These are phyloP conservation scores for Pezicula radicicola DNA, from an alignment of 2,329 filamentous ascomycete genomes.

Conservation along the genomic window DNA sequence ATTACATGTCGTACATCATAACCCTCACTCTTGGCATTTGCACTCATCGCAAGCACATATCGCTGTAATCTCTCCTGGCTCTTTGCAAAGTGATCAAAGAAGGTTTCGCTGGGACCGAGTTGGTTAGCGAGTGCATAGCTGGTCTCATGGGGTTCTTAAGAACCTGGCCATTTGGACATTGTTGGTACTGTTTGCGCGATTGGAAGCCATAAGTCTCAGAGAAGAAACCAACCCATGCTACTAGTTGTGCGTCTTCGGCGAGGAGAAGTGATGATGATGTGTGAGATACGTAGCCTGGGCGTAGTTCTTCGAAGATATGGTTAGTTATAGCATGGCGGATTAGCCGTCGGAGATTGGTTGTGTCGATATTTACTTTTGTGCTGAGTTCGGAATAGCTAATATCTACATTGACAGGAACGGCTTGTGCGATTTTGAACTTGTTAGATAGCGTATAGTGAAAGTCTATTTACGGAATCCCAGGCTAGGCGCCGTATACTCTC, in stretches of 20 bases:
- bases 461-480: too few species aligned
- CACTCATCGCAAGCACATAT: slow-evolving; percentile 22
- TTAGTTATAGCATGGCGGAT: slow-evolving; percentile 55
- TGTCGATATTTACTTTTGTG: slow-evolving; percentile 11
- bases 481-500: too few species aligned
- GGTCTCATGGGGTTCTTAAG: slow-evolving; percentile 33
- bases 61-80: slow-evolving; percentile 19
- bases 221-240: slow-evolving; percentile 30
- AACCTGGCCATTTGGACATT: slow-evolving; percentile 32
- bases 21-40: slow-evolving; percentile 17
- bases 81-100: background rate
- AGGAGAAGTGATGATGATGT: slow-evolving; percentile 36
- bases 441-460: slow-evolving; percentile 4
- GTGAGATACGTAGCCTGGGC: slow-evolving; percentile 35
- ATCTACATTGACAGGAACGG: slow-evolving; percentile 43
- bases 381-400: slow-evolving; percentile 41
- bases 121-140: slow-evolving; percentile 9
- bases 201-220: slow-evolving; percentile 29
- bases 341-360: slow-evolving; percentile 42
- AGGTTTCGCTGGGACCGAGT: background rate
- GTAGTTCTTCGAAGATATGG: slow-evolving; percentile 40
- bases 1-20: slow-evolving; percentile 19
- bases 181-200: slow-evolving; percentile 29
- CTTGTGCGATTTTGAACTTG: slow-evolving; percentile 18
- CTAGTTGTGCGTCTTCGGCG: slow-evolving; percentile 23